phyloP scores from a whole-genome alignment of 208 protist genomes.

The Trypanosoma brucei region DNA sequence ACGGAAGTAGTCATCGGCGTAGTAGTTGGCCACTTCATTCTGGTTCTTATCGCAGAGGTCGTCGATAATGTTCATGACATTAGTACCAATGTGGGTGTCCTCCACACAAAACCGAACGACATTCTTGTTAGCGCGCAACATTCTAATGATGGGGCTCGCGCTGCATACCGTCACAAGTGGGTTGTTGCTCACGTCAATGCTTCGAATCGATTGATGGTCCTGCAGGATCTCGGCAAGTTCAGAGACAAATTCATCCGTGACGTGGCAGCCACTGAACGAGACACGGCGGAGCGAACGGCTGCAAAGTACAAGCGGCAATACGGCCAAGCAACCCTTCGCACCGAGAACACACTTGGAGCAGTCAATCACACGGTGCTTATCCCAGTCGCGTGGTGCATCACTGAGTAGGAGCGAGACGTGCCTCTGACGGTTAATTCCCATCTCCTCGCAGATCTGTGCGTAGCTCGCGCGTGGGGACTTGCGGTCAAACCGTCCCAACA shows the following conservation, averaged over 20 bases:
- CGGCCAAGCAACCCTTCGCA: conserved; percentile 68
- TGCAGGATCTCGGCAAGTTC: conserved; percentile 54
- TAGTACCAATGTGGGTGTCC: conserved; percentile 65
- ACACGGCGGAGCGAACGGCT: conserved; percentile 68
- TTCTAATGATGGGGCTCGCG: conserved; percentile 53
- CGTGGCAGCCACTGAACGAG: conserved; percentile 45
- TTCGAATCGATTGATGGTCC: conserved; percentile 58
- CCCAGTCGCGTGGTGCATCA: conserved; percentile 56
- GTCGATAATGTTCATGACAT: conserved; percentile 65
- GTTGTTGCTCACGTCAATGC: conserved; percentile 72
- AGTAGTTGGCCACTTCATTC: conserved; percentile 61
- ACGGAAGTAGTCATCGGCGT: conserved; percentile 73
- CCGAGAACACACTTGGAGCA: conserved; percentile 47
- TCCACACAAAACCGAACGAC: conserved; percentile 60
- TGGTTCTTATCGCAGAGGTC: conserved; percentile 49
- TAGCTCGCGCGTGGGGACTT: conserved; percentile 77
- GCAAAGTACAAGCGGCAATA: conserved; percentile 68
- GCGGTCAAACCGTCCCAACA: conserved; percentile 63
- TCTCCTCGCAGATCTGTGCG: conserved; percentile 71
- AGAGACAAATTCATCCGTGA: conserved; percentile 69
- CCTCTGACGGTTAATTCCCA: conserved; percentile 57
- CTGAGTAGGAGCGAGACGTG: conserved; percentile 46
- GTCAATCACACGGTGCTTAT: conserved; percentile 63
- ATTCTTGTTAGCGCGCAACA: conserved; percentile 71
- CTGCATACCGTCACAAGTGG: conserved; percentile 72